A percentile compares a stretch with the other conserved stretches of the same genome.
phyloP scores from a whole-genome alignment of 1,139 yeast genomes.

The Candida albicans region DNA sequence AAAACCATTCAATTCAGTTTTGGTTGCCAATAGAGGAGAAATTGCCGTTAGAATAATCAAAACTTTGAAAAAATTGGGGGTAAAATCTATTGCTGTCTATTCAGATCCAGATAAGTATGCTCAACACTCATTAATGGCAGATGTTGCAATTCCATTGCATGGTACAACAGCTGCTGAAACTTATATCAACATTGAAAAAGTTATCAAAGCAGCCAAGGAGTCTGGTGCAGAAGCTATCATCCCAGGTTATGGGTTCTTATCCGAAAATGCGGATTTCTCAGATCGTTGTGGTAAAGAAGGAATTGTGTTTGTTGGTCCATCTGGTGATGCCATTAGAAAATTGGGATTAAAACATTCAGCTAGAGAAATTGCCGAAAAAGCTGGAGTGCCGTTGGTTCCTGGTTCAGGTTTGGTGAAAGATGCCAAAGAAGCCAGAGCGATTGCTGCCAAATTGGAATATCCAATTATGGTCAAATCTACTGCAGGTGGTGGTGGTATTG shows the following conservation, averaged over 20 bases:
- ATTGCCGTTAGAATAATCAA: conserved; percentile 92
- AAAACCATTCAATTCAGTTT: conserved; percentile 76
- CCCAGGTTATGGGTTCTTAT: conserved; percentile 95
- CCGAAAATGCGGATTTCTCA: conserved; percentile 95
- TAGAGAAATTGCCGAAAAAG: conserved; percentile 83
- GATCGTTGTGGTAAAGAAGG: conserved; percentile 83
- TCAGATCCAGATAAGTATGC: conserved; percentile 90
- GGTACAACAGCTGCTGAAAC: conserved; percentile 90
- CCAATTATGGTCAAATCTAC: conserved; percentile 97
- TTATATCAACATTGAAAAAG: conserved; percentile 80
- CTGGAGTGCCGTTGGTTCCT: conserved; percentile 93
- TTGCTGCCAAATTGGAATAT: conserved; percentile 78
- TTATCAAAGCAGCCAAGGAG: conserved; percentile 77
- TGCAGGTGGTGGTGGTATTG: conserved; percentile 99
- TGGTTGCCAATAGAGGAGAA: conserved; percentile 97
- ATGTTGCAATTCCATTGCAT: conserved; percentile 72
- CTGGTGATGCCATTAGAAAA: conserved; percentile 87
- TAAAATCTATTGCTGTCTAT: conserved; percentile 81
- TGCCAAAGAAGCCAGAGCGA: conserved; percentile 68
- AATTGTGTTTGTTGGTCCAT: conserved; percentile 90
- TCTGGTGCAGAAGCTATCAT: conserved; percentile 89
- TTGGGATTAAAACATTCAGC: conserved; percentile 96
- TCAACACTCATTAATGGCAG: conserved; percentile 81
- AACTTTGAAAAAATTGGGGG: conserved; percentile 77
- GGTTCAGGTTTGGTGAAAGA: conserved; percentile 81